Evolutionary conservation across 306 rosid genomes (phyloP).

Genomic region (Sicyos baderoa): DNA sequence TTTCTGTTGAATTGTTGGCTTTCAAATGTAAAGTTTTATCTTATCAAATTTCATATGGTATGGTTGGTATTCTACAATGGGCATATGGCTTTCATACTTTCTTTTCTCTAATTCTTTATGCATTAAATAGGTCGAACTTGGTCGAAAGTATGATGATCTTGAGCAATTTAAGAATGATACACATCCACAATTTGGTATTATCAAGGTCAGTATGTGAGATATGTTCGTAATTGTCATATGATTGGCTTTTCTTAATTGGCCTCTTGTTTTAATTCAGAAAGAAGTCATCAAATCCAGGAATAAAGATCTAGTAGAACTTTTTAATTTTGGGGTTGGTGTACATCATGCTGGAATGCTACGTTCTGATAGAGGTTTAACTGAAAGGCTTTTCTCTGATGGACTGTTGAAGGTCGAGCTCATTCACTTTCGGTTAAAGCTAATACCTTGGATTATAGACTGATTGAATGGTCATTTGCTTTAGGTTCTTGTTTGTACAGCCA

Average conservation of each 20-base stretch:
- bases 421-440: constrained; percentile 20
- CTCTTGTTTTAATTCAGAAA: constrained; percentile 42
- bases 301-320: constrained; percentile 83
- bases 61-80: neutral
- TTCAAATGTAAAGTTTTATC: neutral
- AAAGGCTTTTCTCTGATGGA: constrained; percentile 85
- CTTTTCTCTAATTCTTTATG: constrained; percentile 22
- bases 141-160: constrained; percentile 52
- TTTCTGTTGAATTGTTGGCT: neutral
- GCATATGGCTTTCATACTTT: constrained; percentile 1
- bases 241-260: constrained; percentile 12
- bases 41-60: neutral
- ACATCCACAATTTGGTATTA: constrained; percentile 55
- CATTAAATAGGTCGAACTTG: constrained; percentile 70
- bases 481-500: constrained; percentile 98
- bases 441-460: neutral
- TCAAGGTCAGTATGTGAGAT: constrained; percentile 47
- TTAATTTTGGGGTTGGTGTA: constrained; percentile 72
- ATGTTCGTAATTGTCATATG: constrained; percentile 16
- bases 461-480: constrained; percentile 29
- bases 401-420: constrained; percentile 60
- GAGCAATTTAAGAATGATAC: constrained; percentile 60
- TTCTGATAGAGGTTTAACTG: constrained; percentile 87
- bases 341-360: constrained; percentile 99
- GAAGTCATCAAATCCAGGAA: constrained; percentile 87